Percentiles rank a stretch among this genome's conserved stretches.
These are phyloP conservation scores for Bruguiera sexangula DNA, from an alignment of 345 rosid species.

Conservation along the genomic window DNA sequence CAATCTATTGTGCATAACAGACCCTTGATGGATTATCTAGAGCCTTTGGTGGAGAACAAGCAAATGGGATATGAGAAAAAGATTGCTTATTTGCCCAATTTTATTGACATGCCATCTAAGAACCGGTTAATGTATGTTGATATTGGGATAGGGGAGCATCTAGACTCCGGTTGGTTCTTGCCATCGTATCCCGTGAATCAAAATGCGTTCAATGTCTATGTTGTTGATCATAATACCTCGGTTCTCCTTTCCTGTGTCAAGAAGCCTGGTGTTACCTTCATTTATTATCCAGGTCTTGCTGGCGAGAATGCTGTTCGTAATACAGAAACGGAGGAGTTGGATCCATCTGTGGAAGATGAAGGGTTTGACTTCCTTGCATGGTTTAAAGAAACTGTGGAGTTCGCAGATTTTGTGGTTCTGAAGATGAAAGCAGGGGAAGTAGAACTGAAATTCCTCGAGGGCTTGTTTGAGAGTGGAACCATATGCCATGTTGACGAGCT, in stretches of 20 bases:
- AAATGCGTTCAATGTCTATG: constrained; percentile 54
- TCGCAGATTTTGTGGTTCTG: constrained; percentile 71
- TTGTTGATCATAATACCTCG: constrained; percentile 80
- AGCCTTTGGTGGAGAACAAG: constrained; percentile 56
- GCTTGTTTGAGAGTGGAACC: constrained; percentile 59
- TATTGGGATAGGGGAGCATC: constrained; percentile 62
- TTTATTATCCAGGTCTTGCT: constrained; percentile 78
- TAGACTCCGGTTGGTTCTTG: constrained; percentile 57
- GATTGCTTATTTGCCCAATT: constrained; percentile 62
- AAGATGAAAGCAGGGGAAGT: constrained; percentile 68
- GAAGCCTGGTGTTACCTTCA: constrained; percentile 66
- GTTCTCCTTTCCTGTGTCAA: constrained; percentile 67
- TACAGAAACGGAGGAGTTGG: constrained; percentile 34
- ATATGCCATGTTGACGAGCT: constrained; percentile 81
- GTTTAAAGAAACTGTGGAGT: constrained; percentile 72
- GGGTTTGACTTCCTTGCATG: constrained; percentile 70
- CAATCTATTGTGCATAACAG: constrained; percentile 42
- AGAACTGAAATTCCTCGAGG: constrained; percentile 57
- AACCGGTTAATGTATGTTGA: constrained; percentile 60
- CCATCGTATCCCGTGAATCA: constrained; percentile 64
- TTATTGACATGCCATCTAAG: constrained; percentile 41
- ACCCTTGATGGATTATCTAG: constrained; percentile 45
- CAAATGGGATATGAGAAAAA: constrained; percentile 36
- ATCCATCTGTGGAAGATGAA: constrained; percentile 52
- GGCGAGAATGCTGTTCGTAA: constrained; percentile 26